Evolutionary conservation across 495 filamentous ascomycete species (phyloP), one percentile per base, ranked within the genome.

Genomic region (Lichina pygmaea): DNA sequence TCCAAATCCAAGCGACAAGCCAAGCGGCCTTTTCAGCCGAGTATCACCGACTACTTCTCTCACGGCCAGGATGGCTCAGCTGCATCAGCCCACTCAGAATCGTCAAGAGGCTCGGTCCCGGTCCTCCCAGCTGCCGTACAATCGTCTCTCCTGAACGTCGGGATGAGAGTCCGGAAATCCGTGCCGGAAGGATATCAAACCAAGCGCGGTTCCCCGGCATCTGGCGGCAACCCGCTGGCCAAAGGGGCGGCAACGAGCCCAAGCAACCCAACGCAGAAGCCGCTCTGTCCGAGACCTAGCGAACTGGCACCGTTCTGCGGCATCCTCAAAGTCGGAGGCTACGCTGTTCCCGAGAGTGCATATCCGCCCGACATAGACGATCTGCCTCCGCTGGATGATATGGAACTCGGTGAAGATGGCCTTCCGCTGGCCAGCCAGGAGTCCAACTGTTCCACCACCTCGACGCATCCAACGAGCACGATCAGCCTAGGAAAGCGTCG

Each of bases 101-200:
- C 17, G 41, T 60, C 44, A 56, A 61, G 10, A 51, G 62, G 15
- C 41, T 56, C 60, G 36, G 58, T 51, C 6, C 71, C 68, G 31
- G 51, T 60, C 17, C 65, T 83, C 15, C 71, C 82, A 8, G 55
- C 60, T 8, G 63, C 62, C 16, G 66, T 92, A 17, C 81, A 89
- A 57, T 64, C 82, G 12, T 77, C 75, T 12, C 74, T 94, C 11
- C 64, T 93, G 5, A 77, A 67, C 48, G 86, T 95, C 45, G 86
- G 86, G 51, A 91, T 93, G 81, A 74, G 85, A 34, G 70, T 95
- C 44, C 77, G 86, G 49, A 93, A 95, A 60, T 76, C 78, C 8
- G 75, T 95, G 4, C 79, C 81, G 0, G 84, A 93, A 48, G 86
- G 86, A 44, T 92, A 93, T 64, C 91, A 86, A 62, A 86, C 80